Base-by-base conservation (phyloP, 192 early-diverging fungal species). In the Entrophospora sp. region DNA sequence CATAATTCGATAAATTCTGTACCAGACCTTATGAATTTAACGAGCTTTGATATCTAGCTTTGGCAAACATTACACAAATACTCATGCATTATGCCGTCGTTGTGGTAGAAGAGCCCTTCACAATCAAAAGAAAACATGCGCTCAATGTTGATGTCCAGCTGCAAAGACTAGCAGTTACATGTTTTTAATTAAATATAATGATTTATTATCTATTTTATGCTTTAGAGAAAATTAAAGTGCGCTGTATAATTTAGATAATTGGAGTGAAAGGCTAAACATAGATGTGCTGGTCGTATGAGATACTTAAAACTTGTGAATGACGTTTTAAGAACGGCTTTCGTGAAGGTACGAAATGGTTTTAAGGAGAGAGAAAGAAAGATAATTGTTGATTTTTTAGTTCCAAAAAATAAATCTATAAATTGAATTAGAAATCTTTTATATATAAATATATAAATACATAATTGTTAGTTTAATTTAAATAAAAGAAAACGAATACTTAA, bases 121-220 rank as follows among this genome's bases (percentile, higher is more conserved):
- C 89, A 93, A 91, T 87, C 95, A 97, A 85, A 99, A 99, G 92
- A 99, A 99, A 92, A 96, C 93, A 44, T 99, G 96, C 81, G 93
- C 94, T 74, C 91, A 92, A 76, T 99, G 96, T 83, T 95, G 92
- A 61, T 99, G 96, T 81, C 96, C 96, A 44, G 82, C 95, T 69
- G 93, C 95, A 75, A 99, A 99, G 88, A 93, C 89, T 78, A 88
- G 96, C 74, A 87, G 83, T 75, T 99, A n/a, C n/a, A n/a, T n/a
- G 87, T 91, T 76, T 82, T 81, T 74, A 62, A 48, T 35, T 30
- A 18, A 16, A 35, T 35, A 38, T 24, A 20, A 72, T 24, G 5
- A 32, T 38, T 20, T 24, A 7, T 37, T 32, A 18, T 36, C 13
- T 18, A 27, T 25, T 40, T 43, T 38, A 56, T 56, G 30, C 4